phyloP scores from a whole-genome alignment of 306 rosid genomes.

The Cicer judaicum region DNA sequence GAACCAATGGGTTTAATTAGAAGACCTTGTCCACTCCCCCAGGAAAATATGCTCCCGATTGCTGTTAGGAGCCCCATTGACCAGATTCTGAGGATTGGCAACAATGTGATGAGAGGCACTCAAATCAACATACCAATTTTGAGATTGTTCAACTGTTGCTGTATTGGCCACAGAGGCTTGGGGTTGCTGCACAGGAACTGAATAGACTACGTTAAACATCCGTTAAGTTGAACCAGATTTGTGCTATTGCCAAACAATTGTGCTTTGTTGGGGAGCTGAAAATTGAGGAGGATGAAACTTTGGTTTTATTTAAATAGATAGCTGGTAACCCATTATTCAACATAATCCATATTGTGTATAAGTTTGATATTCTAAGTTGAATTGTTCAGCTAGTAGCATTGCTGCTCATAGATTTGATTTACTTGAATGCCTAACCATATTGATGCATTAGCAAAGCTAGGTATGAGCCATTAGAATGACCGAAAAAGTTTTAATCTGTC shows the following conservation, averaged over 20 bases:
- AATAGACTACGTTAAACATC: no score
- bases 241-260: no score
- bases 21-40: neutral
- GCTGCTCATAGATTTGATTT: conserved; percentile 22
- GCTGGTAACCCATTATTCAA: neutral
- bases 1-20: no score
- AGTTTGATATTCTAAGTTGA: conserved; percentile 23
- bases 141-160: no score
- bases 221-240: no score
- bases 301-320: neutral
- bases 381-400: conserved; percentile 12
- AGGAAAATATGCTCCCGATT: neutral
- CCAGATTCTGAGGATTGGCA: neutral
- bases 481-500: conserved; percentile 15
- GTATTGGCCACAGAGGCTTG: no score
- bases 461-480: conserved; percentile 17
- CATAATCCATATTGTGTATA: neutral
- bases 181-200: no score
- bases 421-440: conserved; percentile 24
- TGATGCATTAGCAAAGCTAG: conserved; percentile 24
- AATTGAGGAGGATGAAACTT: no score
- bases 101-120: neutral
- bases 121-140: neutral
- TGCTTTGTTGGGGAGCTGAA: no score
- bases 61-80: neutral